Evolutionary conservation across 306 rosid genomes (phyloP).

Genomic region (Hippophae gyantsensis): DNA sequence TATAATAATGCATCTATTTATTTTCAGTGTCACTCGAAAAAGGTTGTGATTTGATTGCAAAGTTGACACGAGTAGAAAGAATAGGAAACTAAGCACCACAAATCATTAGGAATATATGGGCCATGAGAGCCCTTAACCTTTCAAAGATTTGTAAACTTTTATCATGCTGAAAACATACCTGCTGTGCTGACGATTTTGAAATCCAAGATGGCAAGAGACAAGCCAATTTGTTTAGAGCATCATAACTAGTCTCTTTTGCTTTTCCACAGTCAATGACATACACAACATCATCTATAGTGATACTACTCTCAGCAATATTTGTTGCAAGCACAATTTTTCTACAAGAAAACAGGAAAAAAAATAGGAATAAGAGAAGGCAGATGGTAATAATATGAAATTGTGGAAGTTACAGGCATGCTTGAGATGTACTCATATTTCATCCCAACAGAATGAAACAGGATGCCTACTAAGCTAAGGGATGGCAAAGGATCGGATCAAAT

Average conservation of each 20-base stretch:
- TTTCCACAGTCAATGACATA: conserved; percentile 94
- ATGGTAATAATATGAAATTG: conserved; percentile 9
- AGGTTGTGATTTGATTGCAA: too few species aligned
- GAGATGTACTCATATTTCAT: neutral
- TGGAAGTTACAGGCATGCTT: neutral
- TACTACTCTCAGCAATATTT: conserved; percentile 97
- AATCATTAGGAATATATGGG: neutral
- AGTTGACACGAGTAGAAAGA: too few species aligned
- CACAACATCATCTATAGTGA: conserved; percentile 93
- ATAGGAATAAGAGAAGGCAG: conserved; percentile 16
- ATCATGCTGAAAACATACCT: conserved; percentile 44
- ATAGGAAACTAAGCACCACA: neutral
- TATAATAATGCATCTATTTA: too few species aligned
- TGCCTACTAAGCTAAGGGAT: too few species aligned
- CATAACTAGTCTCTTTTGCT: conserved; percentile 98
- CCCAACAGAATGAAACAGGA: neutral
- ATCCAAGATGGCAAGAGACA: conserved; percentile 94
- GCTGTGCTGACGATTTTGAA: conserved; percentile 96
- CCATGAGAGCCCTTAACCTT: neutral
- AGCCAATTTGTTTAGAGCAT: conserved; percentile 91
- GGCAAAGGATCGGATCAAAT: too few species aligned
- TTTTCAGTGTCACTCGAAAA: too few species aligned
- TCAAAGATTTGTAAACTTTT: neutral
- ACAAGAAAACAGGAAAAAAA: conserved; percentile 24
- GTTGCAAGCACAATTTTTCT: conserved; percentile 96